Evolutionary conservation across 1,139 yeast genomes (phyloP), one percentile per base, ranked within the genome.

Genomic region (Ogataea hybrid): DNA sequence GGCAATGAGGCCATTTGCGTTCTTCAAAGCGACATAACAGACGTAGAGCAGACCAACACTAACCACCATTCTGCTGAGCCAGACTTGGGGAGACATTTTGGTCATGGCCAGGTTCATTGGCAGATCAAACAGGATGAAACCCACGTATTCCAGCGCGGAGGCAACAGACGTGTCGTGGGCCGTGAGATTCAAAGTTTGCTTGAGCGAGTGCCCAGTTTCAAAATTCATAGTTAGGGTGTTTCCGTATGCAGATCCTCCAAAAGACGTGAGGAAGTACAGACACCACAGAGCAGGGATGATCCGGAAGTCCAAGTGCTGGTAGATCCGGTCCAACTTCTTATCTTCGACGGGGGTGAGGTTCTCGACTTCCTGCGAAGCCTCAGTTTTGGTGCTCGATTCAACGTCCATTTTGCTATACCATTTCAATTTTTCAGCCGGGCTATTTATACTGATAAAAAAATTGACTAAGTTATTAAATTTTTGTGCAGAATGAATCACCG

Each of bases 71-170:
- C 96, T 77, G 4, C 88, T 73, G 47, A 87, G 68, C 96, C 96
- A 87, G 2, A 86, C 75, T 56, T 87, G 94, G 1, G 96, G 95
- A 31, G 89, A 81, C 9, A 86, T 75, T 47, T 72, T 70, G n/a
- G 95, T 86, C 95, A 87, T 86, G 40, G 79, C 64, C 56, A 87
- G 71, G 63, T 87, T 87, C 92, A 86, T 85, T 18, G 96, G 96
- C 25, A 86, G 81, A 62, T 87, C 96, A 58, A 87, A 87, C 36
- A 87, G 68, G 51, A 87, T 86, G 61, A 77, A 84, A 4, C 92
- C 95, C 23, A 87, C 95, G 54, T 80, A 86, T 67, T 84, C 83
- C 37, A 87, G 69, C 0, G 96, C 95, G 20, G 85, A 79, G 2
- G 95, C 95, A 1, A 84, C 77, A 1, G 94, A 78, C 1, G 77